These are phyloP conservation scores for Xylaria hypoxylon DNA, from an alignment of 2,329 filamentous ascomycete species.

Conservation along the genomic window DNA sequence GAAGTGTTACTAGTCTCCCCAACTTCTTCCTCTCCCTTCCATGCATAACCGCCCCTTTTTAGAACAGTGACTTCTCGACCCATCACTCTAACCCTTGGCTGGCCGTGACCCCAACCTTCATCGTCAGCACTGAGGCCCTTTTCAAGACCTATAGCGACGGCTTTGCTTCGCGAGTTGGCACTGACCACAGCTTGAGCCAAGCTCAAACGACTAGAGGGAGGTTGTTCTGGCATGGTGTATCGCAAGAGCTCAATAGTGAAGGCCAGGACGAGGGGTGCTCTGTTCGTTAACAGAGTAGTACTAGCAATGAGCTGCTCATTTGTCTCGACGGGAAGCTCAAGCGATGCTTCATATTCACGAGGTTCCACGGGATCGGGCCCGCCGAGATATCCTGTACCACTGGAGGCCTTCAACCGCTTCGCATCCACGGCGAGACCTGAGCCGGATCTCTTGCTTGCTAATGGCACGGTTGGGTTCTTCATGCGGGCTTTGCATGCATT, in stretches of 20 bases:
- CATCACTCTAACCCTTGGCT: constrained; percentile 78
- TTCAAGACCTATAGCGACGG: constrained; percentile 78
- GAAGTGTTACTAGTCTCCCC: constrained; percentile 38
- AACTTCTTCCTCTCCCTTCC: constrained; percentile 57
- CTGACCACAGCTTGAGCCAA: constrained; percentile 87
- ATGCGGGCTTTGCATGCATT: constrained; percentile 66
- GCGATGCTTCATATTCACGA: constrained; percentile 70
- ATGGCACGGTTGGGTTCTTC: constrained; percentile 52
- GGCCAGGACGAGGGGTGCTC: constrained; percentile 84
- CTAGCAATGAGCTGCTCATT: constrained; percentile 70
- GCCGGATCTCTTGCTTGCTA: constrained; percentile 51
- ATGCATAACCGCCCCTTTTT: constrained; percentile 80
- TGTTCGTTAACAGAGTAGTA: constrained; percentile 76
- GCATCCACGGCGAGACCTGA: constrained; percentile 42
- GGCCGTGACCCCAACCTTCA: constrained; percentile 78
- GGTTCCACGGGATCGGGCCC: constrained; percentile 57
- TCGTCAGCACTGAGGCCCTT: constrained; percentile 73
- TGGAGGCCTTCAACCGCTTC: constrained; percentile 52
- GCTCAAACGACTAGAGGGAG: constrained; percentile 83
- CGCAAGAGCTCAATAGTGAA: constrained; percentile 60
- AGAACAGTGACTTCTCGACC: constrained; percentile 79
- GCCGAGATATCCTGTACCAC: constrained; percentile 46
- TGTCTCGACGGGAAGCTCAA: constrained; percentile 68
- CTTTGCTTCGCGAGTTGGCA: constrained; percentile 81
- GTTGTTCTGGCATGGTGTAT: constrained; percentile 87